Conservation (phyloP, 1,284 basidiomycete genomes). For the Volvariella surrecta region DNA sequence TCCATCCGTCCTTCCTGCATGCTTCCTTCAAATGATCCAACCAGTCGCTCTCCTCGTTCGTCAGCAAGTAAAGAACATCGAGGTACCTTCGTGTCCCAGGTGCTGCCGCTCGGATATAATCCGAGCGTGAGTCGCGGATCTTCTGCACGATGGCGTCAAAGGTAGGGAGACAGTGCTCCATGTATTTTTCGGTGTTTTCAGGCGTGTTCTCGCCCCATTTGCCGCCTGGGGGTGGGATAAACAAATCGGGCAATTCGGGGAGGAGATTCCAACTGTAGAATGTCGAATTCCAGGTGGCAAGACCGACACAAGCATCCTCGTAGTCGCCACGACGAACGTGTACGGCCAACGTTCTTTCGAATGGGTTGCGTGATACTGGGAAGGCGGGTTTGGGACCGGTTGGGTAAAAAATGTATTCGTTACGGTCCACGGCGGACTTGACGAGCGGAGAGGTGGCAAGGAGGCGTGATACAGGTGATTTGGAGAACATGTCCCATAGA, state of each 20-base stretch:
- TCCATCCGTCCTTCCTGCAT: constrained; percentile 30
- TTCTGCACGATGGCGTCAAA: constrained; percentile 34
- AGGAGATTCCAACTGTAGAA: constrained; percentile 39
- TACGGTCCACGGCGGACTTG: constrained; percentile 21
- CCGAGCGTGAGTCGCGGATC: constrained; percentile 28
- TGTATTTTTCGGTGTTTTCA: constrained; percentile 21
- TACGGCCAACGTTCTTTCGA: constrained; percentile 33
- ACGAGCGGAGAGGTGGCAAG: constrained; percentile 25
- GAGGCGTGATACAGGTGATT: constrained; percentile 23
- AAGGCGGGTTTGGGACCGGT: neutral
- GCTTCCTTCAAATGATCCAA: constrained; percentile 33
- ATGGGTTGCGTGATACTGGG: constrained; percentile 11
- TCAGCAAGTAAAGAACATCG: constrained; percentile 41
- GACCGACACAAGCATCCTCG: constrained; percentile 36
- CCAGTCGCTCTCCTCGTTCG: constrained; percentile 42
- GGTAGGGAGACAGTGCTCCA: constrained; percentile 38
- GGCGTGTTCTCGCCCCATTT: constrained; percentile 5
- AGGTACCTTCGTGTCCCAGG: constrained; percentile 9
- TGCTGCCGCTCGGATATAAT: constrained; percentile 24
- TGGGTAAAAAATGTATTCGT: constrained; percentile 21
- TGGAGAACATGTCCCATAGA: constrained; percentile 23
- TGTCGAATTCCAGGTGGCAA: constrained; percentile 32
- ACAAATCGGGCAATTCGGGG: constrained; percentile 28
- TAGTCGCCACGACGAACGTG: constrained; percentile 59
- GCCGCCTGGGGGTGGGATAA: constrained; percentile 18